Percentiles rank a stretch among this genome's conserved stretches.
Conservation (phyloP, 192 early-diverging fungal species). For the Linnemannia exigua region DNA sequence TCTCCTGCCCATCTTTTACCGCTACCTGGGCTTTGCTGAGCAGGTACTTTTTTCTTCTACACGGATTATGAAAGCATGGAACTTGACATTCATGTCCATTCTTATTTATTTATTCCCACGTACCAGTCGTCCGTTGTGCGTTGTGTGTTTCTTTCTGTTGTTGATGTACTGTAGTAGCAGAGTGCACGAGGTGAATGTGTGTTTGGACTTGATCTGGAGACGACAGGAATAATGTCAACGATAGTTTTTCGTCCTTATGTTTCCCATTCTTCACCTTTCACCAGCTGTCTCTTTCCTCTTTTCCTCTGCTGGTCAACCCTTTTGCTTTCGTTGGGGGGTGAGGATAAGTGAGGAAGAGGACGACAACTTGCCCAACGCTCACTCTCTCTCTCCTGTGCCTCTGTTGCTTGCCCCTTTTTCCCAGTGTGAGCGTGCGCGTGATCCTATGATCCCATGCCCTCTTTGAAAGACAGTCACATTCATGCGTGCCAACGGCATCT, state of each 20-base stretch:
- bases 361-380: background rate
- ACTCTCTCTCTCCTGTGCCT: background rate
- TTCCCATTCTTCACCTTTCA: background rate
- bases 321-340: too few relatives aligned
- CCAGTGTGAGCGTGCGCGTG: background rate
- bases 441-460: background rate
- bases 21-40: conserved; percentile 51
- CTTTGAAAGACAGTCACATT: background rate
- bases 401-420: too few relatives aligned
- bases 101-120: background rate
- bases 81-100: too few relatives aligned
- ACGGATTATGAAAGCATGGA: background rate
- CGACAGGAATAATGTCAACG: conserved; percentile 18
- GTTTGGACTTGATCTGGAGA: conserved; percentile 5
- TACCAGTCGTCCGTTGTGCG: background rate
- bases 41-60: too few relatives aligned
- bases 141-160: background rate
- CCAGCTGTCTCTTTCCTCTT: background rate
- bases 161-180: conserved; percentile 11
- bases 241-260: conserved; percentile 5
- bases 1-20: conserved; percentile 54
- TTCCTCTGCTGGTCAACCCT: too few relatives aligned
- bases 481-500: background rate
- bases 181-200: background rate
- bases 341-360: too few relatives aligned